These are phyloP conservation scores for Otatea glauca DNA, from an alignment of 176 grass and related monocot genomes.

Conservation along the genomic window DNA sequence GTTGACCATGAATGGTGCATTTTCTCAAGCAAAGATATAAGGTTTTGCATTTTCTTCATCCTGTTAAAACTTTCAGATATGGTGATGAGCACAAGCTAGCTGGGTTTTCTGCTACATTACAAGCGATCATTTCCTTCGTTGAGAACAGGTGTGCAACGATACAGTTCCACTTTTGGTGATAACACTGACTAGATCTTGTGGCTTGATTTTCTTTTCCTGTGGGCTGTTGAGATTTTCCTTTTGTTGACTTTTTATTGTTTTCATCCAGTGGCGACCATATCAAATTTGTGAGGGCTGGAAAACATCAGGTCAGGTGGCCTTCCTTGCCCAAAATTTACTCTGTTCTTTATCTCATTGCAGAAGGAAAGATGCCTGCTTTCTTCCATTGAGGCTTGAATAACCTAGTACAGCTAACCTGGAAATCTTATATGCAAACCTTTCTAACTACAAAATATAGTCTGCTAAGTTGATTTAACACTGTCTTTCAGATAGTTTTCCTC, in stretches of 20 bases:
- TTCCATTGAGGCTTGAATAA: background rate
- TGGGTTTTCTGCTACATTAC: conserved; percentile 96
- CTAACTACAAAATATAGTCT: background rate
- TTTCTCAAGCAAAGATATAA: conserved; percentile 31
- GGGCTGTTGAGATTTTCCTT: background rate
- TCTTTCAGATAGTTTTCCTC: conserved; percentile 93
- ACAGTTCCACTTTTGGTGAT: background rate
- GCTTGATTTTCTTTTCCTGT: background rate
- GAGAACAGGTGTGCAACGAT: conserved; percentile 72
- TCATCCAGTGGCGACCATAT: conserved; percentile 77
- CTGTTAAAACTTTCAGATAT: conserved; percentile 60
- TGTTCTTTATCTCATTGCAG: background rate
- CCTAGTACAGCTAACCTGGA: background rate
- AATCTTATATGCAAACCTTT: conserved; percentile 4
- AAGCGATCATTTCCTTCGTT: conserved; percentile 96
- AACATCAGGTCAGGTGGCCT: conserved; percentile 74
- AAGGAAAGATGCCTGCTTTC: background rate
- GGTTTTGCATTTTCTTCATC: background rate
- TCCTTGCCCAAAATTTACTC: background rate
- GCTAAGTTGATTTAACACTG: conserved; percentile 35
- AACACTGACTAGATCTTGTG: background rate
- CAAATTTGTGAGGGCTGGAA: conserved; percentile 93
- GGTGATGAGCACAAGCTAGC: conserved; percentile 97
- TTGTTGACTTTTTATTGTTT: conserved; percentile 1
- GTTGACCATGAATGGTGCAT: background rate